Evolutionary conservation across 768 basidiomycete species (phyloP).

Genomic region (Leccinum rimulosum): DNA sequence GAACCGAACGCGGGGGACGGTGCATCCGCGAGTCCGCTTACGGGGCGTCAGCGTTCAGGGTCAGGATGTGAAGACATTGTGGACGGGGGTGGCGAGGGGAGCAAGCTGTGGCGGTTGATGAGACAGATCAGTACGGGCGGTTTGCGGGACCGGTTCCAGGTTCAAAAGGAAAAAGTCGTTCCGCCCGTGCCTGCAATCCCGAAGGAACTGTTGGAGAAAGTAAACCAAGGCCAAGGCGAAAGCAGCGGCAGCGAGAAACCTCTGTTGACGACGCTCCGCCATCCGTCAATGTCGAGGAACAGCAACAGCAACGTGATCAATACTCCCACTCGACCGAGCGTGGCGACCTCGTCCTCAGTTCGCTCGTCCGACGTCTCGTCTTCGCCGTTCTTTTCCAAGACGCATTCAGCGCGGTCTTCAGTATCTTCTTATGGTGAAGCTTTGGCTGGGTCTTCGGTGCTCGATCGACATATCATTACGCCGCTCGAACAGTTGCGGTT

Average conservation of each 20-base stretch:
- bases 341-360: slow-evolving; percentile 58
- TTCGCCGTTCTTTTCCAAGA: slow-evolving; percentile 47
- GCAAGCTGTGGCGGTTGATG: slow-evolving; percentile 65
- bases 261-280: slow-evolving; percentile 7
- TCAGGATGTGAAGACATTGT: slow-evolving; percentile 11
- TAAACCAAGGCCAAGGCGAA: not conserved
- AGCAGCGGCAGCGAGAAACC: slow-evolving; percentile 3
- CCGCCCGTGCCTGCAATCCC: slow-evolving; percentile 66
- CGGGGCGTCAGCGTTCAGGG: slow-evolving; percentile 5
- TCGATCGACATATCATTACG: slow-evolving; percentile 50
- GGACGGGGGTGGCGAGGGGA: slow-evolving; percentile 28
- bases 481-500: slow-evolving; percentile 53
- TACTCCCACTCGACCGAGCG: slow-evolving; percentile 38
- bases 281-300: slow-evolving; percentile 6
- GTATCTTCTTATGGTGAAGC: slow-evolving; percentile 52
- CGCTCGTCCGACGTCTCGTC: slow-evolving; percentile 57
- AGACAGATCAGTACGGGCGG: slow-evolving; percentile 67
- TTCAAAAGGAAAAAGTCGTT: slow-evolving; percentile 22
- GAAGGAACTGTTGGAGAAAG: slow-evolving; percentile 34
- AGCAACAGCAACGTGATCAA: not conserved
- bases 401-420: slow-evolving; percentile 51
- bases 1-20: slow-evolving; percentile 9
- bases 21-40: slow-evolving; percentile 12
- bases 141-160: slow-evolving; percentile 48
- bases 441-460: slow-evolving; percentile 33